These are phyloP conservation scores for Exophiala phaeomuriformis DNA, from an alignment of 2,329 filamentous ascomycete species.

Conservation along the genomic window DNA sequence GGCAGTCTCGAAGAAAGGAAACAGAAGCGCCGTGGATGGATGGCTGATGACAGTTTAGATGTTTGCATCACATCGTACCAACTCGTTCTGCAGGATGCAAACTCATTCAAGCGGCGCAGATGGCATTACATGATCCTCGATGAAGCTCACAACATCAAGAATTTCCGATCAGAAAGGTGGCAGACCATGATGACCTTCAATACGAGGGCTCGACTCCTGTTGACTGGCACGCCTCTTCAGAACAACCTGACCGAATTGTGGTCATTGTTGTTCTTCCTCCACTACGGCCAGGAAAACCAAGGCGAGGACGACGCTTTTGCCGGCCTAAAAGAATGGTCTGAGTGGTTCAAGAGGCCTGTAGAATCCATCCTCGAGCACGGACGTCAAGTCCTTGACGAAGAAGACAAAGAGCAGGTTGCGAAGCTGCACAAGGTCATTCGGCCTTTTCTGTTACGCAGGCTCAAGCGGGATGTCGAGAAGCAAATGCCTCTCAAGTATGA, in stretches of 20 bases:
- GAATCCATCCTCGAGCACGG: constrained; percentile 95
- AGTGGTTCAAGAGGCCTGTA: constrained; percentile 91
- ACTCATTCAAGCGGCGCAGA: constrained; percentile 80
- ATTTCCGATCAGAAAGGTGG: constrained; percentile 96
- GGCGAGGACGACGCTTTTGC: constrained; percentile 84
- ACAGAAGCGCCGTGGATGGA: constrained; percentile 86
- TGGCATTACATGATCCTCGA: constrained; percentile 99
- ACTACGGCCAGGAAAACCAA: constrained; percentile 69
- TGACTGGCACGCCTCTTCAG: constrained; percentile 92
- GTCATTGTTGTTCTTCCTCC: constrained; percentile 93
- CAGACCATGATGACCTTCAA: constrained; percentile 91
- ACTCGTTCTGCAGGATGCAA: constrained; percentile 85
- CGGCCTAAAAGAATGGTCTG: constrained; percentile 89
- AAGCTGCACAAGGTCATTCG: constrained; percentile 91
- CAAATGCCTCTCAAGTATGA: constrained; percentile 99
- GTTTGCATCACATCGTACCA: constrained; percentile 98
- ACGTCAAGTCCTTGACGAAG: constrained; percentile 85
- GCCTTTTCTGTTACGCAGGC: constrained; percentile 78
- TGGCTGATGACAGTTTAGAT: constrained; percentile 87
- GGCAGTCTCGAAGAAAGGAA: constrained; percentile 88
- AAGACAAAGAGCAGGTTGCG: constrained; percentile 81
- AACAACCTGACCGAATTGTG: constrained; percentile 96
- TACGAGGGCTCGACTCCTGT: constrained; percentile 73
- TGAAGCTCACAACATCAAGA: constrained; percentile 99
- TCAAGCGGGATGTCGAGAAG: constrained; percentile 97